Percentiles rank a stretch among this genome's conserved stretches.
Evolutionary conservation across 2,329 filamentous ascomycete genomes (phyloP).

Genomic region (Epichloe sibirici): DNA sequence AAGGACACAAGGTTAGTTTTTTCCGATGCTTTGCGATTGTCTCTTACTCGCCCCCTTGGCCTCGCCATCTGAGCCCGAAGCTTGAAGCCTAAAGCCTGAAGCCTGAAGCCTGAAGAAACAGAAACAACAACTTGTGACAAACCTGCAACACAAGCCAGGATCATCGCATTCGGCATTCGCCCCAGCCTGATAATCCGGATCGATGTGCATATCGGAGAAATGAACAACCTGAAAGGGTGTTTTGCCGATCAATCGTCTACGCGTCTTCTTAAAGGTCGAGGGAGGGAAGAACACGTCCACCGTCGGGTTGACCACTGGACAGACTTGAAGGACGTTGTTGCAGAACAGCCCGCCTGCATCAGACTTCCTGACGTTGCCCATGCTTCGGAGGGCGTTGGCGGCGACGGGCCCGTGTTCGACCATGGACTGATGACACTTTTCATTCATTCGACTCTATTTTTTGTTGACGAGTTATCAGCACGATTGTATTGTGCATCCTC

Average conservation of each 20-base stretch:
- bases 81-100: too few species aligned
- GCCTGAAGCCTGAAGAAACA: not conserved
- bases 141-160: constrained; percentile 1
- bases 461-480: too few species aligned
- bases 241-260: too few species aligned
- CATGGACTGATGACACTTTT: not conserved
- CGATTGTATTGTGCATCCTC: too few species aligned
- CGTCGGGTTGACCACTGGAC: not conserved
- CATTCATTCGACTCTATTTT: not conserved
- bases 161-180: constrained; percentile 11
- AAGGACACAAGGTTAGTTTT: too few species aligned
- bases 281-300: not conserved
- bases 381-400: not conserved
- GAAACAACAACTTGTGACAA: constrained; percentile 2
- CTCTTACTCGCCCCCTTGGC: too few species aligned
- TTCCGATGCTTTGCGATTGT: too few species aligned
- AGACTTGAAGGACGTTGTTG: not conserved
- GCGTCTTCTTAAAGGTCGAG: rapidly evolving
- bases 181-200: not conserved
- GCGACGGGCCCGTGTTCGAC: not conserved
- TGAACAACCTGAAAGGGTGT: not conserved
- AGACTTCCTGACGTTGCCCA: not conserved
- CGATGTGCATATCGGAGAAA: constrained; percentile 1
- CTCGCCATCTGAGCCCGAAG: too few species aligned
- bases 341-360: not conserved